These are phyloP conservation scores for Phlegmacium glaucopus DNA, from an alignment of 768 basidiomycete species.

Conservation along the genomic window DNA sequence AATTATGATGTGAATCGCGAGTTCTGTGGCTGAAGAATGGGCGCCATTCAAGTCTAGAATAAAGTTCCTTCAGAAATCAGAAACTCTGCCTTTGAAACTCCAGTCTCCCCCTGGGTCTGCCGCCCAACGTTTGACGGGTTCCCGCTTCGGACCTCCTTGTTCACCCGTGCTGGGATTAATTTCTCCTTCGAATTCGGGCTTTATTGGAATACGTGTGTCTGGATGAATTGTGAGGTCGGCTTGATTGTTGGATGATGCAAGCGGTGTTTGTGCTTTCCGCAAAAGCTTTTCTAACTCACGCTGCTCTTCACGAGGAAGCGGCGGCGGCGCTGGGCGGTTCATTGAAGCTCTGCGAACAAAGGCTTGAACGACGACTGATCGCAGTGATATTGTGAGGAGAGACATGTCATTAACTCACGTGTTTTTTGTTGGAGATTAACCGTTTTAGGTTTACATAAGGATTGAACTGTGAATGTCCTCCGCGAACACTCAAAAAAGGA, in stretches of 20 bases:
- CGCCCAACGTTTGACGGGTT: conserved; percentile 67
- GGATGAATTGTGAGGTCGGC: conserved; percentile 57
- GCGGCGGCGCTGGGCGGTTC: conserved; percentile 66
- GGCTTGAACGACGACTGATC: neutral
- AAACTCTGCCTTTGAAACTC: conserved; percentile 88
- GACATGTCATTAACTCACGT: no score
- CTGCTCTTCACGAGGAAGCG: conserved; percentile 73
- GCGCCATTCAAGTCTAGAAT: neutral
- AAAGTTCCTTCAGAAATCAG: conserved; percentile 58
- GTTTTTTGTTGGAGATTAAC: no score
- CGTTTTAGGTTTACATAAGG: no score
- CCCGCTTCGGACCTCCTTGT: conserved; percentile 80
- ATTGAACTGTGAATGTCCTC: conserved; percentile 7
- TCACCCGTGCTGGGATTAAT: conserved; percentile 83
- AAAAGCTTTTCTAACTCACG: conserved; percentile 86
- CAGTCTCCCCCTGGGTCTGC: conserved; percentile 66
- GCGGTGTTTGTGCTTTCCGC: conserved; percentile 51
- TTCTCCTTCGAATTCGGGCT: conserved; percentile 77
- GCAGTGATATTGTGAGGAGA: neutral
- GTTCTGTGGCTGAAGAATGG: conserved; percentile 2
- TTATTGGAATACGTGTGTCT: conserved; percentile 57
- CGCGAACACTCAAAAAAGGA: conserved; percentile 32
- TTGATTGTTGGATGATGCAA: conserved; percentile 23
- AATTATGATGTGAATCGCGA: neutral
- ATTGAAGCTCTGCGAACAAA: conserved; percentile 31